Evolutionary conservation across 2,329 filamentous ascomycete genomes (phyloP).

Genomic region (Cadophora malorum): DNA sequence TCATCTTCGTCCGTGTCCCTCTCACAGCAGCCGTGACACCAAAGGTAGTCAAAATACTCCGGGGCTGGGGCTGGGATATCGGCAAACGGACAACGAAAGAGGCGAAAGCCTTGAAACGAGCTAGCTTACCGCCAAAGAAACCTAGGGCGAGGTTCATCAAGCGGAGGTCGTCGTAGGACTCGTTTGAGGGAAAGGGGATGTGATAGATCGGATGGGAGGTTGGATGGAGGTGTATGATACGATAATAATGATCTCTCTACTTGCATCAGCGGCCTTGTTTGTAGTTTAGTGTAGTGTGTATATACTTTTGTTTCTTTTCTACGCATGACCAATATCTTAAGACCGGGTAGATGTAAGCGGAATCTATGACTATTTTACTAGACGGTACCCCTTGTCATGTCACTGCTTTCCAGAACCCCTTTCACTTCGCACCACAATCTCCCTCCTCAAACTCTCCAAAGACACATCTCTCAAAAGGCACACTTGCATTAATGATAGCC

Average conservation of each 20-base stretch:
- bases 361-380: neutral
- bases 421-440: slow-evolving; percentile 1
- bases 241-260: slow-evolving; percentile 8
- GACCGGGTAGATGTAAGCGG: neutral
- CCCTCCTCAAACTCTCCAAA: slow-evolving; percentile 23
- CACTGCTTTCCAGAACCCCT: neutral
- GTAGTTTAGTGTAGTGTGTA: slow-evolving; percentile 15
- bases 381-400: no score
- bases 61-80: slow-evolving; percentile 94
- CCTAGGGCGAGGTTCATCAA: slow-evolving; percentile 20
- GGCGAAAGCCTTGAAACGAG: slow-evolving; percentile 43
- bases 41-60: slow-evolving; percentile 88
- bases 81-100: slow-evolving; percentile 69
- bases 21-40: slow-evolving; percentile 89
- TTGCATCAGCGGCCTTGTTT: slow-evolving; percentile 3
- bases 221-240: slow-evolving; percentile 8
- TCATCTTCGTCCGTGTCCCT: slow-evolving; percentile 95
- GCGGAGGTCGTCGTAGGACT: neutral
- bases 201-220: neutral
- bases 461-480: slow-evolving; percentile 33
- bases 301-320: neutral
- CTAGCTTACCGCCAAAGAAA: slow-evolving; percentile 25
- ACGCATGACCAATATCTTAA: neutral
- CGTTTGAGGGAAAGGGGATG: neutral
- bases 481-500: slow-evolving; percentile 30